Conservation (phyloP, 139 green algal genomes). For the Gonium pectorale region DNA sequence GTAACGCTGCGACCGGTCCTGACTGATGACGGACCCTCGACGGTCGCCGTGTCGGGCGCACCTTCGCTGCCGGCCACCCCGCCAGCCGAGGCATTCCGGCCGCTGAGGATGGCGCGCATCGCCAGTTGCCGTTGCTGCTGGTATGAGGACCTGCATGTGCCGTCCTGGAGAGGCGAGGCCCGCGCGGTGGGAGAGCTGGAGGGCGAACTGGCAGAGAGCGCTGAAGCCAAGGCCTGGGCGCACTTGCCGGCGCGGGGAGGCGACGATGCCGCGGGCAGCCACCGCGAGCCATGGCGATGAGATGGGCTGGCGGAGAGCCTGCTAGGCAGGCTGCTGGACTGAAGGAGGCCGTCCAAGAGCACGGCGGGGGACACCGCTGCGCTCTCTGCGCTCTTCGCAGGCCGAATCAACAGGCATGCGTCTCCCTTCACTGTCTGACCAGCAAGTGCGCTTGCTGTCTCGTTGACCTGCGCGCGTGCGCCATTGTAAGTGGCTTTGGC, state of each 20-base stretch:
- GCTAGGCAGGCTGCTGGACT: too few relatives aligned
- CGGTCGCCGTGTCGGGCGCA: neutral
- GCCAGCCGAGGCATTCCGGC: neutral
- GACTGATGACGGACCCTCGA: neutral
- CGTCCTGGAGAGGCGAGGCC: too few relatives aligned
- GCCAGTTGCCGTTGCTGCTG: neutral
- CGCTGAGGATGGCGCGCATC: conserved; percentile 14
- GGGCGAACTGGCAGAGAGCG: too few relatives aligned
- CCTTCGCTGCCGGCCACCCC: neutral
- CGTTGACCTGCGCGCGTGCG: conserved; percentile 30
- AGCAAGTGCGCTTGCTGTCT: neutral
- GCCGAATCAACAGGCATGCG: conserved; percentile 9
- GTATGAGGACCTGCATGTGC: too few relatives aligned
- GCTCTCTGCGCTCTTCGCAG: neutral
- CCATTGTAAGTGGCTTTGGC: too few relatives aligned
- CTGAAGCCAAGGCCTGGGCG: too few relatives aligned
- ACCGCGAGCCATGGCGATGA: too few relatives aligned
- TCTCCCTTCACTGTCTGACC: conserved; percentile 29
- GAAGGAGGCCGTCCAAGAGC: neutral
- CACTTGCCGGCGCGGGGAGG: too few relatives aligned
- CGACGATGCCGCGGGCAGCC: too few relatives aligned
- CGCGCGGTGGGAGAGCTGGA: too few relatives aligned
- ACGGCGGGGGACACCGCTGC: neutral
- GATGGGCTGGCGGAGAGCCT: too few relatives aligned
- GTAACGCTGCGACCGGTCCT: neutral